phyloP scores from a whole-genome alignment of 192 early-diverging fungal species.

The Haplosporangium gracile region DNA sequence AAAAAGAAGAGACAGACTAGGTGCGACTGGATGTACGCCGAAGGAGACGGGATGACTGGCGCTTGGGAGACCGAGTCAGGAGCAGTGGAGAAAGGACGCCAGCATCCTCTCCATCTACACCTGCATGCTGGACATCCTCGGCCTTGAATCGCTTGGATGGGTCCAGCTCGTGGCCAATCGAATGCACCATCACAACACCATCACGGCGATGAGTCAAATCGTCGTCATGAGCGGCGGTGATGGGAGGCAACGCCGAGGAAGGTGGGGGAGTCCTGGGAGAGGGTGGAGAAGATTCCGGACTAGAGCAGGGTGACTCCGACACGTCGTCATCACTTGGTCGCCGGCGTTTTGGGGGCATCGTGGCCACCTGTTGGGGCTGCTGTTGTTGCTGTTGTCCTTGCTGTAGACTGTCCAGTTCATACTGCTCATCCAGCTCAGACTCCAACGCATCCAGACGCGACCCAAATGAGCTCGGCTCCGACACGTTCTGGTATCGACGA shows the following conservation, averaged over 20 bases:
- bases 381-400: no score
- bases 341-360: slow-evolving; percentile 14
- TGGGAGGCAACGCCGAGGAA: not conserved
- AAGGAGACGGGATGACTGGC: slow-evolving; percentile 28
- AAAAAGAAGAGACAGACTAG: not conserved
- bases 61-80: slow-evolving; percentile 24
- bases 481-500: slow-evolving; percentile 10
- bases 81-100: slow-evolving; percentile 32
- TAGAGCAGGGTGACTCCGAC: slow-evolving; percentile 25
- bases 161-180: not conserved
- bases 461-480: not conserved
- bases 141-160: slow-evolving; percentile 10
- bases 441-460: not conserved
- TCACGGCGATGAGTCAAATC: not conserved
- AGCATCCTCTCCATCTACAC: slow-evolving; percentile 24
- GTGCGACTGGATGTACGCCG: slow-evolving; percentile 9
- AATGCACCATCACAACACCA: not conserved
- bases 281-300: slow-evolving; percentile 38
- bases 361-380: not conserved
- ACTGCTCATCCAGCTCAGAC: not conserved
- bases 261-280: slow-evolving; percentile 44
- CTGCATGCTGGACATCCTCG: not conserved
- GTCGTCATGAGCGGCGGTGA: not conserved
- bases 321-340: slow-evolving; percentile 32
- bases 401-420: not conserved